Base-by-base conservation (phyloP, 768 basidiomycete species). In the Neoboletus subvelutipes region DNA sequence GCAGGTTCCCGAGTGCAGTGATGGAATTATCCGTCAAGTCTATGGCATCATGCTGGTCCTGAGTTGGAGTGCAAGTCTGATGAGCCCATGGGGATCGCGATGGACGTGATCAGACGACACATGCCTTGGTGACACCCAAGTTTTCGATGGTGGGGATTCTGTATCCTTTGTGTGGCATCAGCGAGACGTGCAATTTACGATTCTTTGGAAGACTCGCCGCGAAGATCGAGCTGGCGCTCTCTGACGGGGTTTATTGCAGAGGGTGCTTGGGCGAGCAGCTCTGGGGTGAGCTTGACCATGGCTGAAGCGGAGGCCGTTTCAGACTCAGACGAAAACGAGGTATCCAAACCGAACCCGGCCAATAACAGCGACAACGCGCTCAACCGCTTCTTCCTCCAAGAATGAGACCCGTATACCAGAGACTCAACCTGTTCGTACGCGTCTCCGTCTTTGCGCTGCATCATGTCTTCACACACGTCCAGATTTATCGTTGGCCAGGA, bases 61-160 rank as follows among this genome's bases (percentile, higher is more conserved):
- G 66, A 29, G 24, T 47, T 24, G 3, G 22, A 13, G 40, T 49
- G 52, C 55, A 53, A 34, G 50, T 60, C 56, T 42, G 42, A 60
- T 68, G 45, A 67, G 66, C 49, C 40, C 33, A 55, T 48, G 45
- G 50, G 55, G 33, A 47, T 13, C 50, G 40, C 39, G 57, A 59
- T 56, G 41, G 49, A 36, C 41, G 22, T 52, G 66, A 67, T 56
- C 57, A 46, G 60, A 64, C 55, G 60, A 61, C 40, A 73, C 83
- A 64, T 72, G 86, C 91, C 80, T 80, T 87, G 72, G 93, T 92
- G 61, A 94, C 90, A 80, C 93, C 94, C 63, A 96, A 81, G 81
- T 96, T 96, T 87, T 96, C 94, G 71, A 96, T 96, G 54, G 90
- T 84, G 52, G 94, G 93, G 63, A 95, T 94, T 83, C 92, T 94